These are phyloP conservation scores for Russula virescens DNA, from an alignment of 768 basidiomycete species.

Conservation along the genomic window DNA sequence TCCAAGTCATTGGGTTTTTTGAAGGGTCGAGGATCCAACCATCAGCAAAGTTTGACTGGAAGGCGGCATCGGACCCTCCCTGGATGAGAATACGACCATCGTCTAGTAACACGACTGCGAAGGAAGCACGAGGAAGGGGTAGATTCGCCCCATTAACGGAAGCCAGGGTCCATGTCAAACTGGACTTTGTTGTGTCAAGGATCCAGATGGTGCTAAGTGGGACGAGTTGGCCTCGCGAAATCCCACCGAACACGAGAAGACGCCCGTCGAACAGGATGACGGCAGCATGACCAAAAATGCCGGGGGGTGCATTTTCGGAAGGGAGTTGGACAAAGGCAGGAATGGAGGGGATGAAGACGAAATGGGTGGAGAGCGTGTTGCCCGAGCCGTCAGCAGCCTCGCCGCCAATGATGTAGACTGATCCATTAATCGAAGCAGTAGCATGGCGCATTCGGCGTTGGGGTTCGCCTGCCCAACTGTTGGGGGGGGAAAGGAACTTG, in stretches of 20 bases:
- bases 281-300: conserved; percentile 66
- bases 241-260: conserved; percentile 73
- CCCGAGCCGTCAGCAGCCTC: conserved; percentile 76
- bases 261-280: conserved; percentile 63
- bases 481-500: conserved; percentile 42
- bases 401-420: conserved; percentile 72
- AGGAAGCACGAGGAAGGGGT: conserved; percentile 58
- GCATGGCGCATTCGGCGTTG: conserved; percentile 74
- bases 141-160: conserved; percentile 36
- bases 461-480: conserved; percentile 61
- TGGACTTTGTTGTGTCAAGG: conserved; percentile 49
- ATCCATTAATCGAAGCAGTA: conserved; percentile 44
- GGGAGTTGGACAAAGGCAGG: conserved; percentile 54
- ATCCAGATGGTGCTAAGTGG: conserved; percentile 57
- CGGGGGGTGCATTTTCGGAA: conserved; percentile 52
- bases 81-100: conserved; percentile 63
- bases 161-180: conserved; percentile 46
- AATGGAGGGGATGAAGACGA: conserved; percentile 47
- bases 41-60: conserved; percentile 49
- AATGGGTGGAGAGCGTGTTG: conserved; percentile 56
- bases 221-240: conserved; percentile 41
- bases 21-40: conserved; percentile 67
- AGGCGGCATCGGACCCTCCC: conserved; percentile 60
- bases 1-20: conserved; percentile 57
- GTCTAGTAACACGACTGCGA: conserved; percentile 47